These are phyloP conservation scores for Sugiyamaella novakii DNA, from an alignment of 1,139 yeast species.

Conservation along the genomic window DNA sequence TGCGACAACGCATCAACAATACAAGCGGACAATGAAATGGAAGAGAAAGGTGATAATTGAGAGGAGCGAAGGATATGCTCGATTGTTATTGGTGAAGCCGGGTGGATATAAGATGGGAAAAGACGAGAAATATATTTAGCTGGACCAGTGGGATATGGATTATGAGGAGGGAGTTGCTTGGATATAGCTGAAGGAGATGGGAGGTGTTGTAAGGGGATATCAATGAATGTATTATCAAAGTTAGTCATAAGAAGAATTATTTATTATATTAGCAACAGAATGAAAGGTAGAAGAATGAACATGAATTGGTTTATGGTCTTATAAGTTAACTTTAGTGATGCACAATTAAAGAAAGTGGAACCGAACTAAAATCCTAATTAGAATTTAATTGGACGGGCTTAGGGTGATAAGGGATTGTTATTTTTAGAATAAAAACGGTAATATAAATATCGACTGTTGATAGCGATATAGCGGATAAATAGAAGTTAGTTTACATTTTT, in stretches of 20 bases:
- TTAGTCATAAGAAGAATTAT: neutral
- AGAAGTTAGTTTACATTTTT: no score
- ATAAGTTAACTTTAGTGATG: neutral
- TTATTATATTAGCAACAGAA: neutral
- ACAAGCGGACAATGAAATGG: slow-evolving; percentile 25
- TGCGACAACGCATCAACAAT: slow-evolving; percentile 26
- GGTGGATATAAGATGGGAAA: slow-evolving; percentile 25
- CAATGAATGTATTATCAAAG: neutral
- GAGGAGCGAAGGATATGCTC: slow-evolving; percentile 21
- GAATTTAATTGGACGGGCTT: no score
- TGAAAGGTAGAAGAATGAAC: neutral
- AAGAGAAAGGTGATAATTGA: slow-evolving; percentile 18
- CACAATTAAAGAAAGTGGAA: no score
- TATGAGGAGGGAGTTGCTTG: neutral
- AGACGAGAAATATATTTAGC: slow-evolving; percentile 22
- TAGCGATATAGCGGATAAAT: no score
- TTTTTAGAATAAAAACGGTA: no score
- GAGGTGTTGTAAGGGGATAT: neutral
- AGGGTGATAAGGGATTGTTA: no score
- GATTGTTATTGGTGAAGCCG: slow-evolving; percentile 22
- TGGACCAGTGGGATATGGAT: slow-evolving; percentile 10
- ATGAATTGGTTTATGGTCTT: neutral
- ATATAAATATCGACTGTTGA: no score
- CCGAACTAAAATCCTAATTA: no score
- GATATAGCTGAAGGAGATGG: neutral